Evolutionary conservation across 2,329 filamentous ascomycete species (phyloP).

Genomic region (Neofusicoccum kwambonambiense): DNA sequence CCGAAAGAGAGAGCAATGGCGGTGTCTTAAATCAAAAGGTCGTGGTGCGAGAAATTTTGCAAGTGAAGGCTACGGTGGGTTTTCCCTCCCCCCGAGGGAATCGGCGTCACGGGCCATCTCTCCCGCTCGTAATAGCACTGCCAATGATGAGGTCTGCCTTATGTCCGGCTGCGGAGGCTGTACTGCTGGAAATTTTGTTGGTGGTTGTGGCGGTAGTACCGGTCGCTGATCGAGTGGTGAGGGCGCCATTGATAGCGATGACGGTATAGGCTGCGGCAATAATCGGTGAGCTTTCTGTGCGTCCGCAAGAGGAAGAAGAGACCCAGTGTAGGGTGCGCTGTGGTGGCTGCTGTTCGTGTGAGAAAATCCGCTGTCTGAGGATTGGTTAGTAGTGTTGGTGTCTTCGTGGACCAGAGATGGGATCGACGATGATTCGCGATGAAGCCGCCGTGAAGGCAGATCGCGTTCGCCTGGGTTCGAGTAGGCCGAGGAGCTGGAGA

Average conservation of each 20-base stretch:
- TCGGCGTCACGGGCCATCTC: constrained; percentile 38
- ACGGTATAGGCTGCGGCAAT: constrained; percentile 36
- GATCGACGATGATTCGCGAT: constrained; percentile 30
- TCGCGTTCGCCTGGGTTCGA: constrained; percentile 21
- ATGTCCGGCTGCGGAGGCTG: constrained; percentile 24
- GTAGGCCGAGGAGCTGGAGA: background rate
- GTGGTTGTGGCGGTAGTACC: constrained; percentile 11
- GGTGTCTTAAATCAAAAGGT: background rate
- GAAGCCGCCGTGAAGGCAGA: constrained; percentile 31
- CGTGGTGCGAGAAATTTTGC: background rate
- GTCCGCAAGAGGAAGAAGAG: constrained; percentile 28
- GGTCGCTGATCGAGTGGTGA: constrained; percentile 33
- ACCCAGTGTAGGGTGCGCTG: constrained; percentile 20
- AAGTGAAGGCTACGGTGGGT: background rate
- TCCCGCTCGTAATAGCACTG: constrained; percentile 37
- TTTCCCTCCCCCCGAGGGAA: constrained; percentile 18
- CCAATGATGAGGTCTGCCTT: constrained; percentile 34
- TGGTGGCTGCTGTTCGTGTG: constrained; percentile 22
- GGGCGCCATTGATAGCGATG: constrained; percentile 29
- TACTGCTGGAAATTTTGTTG: constrained; percentile 4
- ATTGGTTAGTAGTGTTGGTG: constrained; percentile 25
- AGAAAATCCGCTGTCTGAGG: constrained; percentile 35
- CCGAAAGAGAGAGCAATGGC: constrained; percentile 7
- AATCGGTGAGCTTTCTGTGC: constrained; percentile 33
- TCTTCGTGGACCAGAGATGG: constrained; percentile 40